Evolutionary conservation across 1,284 basidiomycete species (phyloP).

Genomic region (Tylopilus sp.): DNA sequence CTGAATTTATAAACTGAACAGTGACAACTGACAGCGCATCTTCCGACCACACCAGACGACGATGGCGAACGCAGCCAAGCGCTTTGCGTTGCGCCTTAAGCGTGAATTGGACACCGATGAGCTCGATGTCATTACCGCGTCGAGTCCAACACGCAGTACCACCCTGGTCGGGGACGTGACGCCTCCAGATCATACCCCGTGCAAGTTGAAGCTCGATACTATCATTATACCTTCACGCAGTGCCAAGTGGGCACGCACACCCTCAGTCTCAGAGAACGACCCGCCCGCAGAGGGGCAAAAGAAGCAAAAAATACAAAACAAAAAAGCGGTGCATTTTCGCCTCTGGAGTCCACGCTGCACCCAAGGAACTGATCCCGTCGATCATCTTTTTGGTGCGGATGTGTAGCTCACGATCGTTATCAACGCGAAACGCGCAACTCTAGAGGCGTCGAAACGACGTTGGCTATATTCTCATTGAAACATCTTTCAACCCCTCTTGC

Average conservation of each 20-base stretch:
- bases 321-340: conserved; percentile 50
- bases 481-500: conserved; percentile 56
- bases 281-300: conserved; percentile 29
- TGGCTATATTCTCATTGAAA: conserved; percentile 54
- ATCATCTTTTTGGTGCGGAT: not conserved
- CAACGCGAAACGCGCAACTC: conserved; percentile 44
- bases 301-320: conserved; percentile 48
- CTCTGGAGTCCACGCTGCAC: not conserved
- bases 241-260: conserved; percentile 32
- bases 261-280: conserved; percentile 14
- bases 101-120: conserved; percentile 37
- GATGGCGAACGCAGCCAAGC: conserved; percentile 8
- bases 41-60: not conserved
- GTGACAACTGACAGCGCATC: not conserved
- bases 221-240: conserved; percentile 23
- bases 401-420: conserved; percentile 52
- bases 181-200: conserved; percentile 22
- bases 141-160: conserved; percentile 39
- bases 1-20: conserved; percentile 26
- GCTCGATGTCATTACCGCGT: conserved; percentile 39
- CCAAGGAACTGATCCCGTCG: not conserved
- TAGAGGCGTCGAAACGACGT: conserved; percentile 49
- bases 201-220: conserved; percentile 5
- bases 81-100: conserved; percentile 17
- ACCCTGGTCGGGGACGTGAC: conserved; percentile 44